Evolutionary conservation across 1,139 yeast genomes (phyloP).

Genomic region (Maudiozyma humilis): DNA sequence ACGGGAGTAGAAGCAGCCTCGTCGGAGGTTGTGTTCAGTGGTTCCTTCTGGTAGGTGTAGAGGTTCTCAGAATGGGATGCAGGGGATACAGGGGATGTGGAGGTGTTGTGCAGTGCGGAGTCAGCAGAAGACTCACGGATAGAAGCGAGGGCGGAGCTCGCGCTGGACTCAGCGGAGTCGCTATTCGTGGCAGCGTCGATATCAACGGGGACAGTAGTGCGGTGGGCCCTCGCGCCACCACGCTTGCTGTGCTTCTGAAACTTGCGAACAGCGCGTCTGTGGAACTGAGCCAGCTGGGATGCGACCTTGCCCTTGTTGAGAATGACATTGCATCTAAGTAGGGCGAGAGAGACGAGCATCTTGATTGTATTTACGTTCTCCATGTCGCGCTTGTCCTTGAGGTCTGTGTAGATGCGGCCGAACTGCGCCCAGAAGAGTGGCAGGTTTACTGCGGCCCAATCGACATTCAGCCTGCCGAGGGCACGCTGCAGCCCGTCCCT

Average conservation of each 20-base stretch:
- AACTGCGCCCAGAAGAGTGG: constrained; percentile 17
- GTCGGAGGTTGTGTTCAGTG: background rate
- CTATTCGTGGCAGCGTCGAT: background rate
- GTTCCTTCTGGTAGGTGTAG: constrained; percentile 3
- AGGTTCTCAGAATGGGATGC: constrained; percentile 4
- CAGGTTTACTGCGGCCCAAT: constrained; percentile 16
- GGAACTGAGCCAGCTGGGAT: constrained; percentile 10
- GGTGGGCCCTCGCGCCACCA: no score
- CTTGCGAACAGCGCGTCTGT: constrained; percentile 10
- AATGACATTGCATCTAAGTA: constrained; percentile 18
- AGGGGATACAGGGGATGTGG: constrained; percentile 7
- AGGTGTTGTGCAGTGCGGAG: background rate
- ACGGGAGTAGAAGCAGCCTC: background rate
- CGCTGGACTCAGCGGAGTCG: background rate
- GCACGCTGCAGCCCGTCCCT: constrained; percentile 9
- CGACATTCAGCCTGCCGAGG: constrained; percentile 16
- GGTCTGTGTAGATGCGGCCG: constrained; percentile 8
- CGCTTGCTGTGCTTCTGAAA: background rate
- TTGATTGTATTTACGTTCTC: constrained; percentile 10
- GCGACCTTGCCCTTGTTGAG: constrained; percentile 15
- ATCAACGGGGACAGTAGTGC: no score
- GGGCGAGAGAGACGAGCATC: constrained; percentile 18
- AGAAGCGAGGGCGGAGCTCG: background rate
- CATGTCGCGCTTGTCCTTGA: constrained; percentile 3
- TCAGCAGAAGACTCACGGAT: constrained; percentile 5